Base-by-base conservation (phyloP, 768 basidiomycete species). In the Tricholoma furcatifolium region DNA sequence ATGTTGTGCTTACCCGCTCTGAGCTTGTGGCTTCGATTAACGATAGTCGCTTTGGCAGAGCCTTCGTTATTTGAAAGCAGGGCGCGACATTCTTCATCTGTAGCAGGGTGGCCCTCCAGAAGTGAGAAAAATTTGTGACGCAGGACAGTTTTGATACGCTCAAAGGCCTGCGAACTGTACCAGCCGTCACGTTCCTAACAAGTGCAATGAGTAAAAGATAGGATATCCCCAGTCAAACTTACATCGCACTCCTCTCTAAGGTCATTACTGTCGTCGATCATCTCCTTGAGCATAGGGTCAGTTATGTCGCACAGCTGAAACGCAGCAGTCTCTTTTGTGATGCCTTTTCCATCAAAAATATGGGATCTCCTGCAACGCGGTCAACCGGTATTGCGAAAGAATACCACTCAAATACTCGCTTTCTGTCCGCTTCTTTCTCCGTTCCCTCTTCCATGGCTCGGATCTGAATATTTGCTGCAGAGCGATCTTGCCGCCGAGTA, bases 291-390 rank as follows among this genome's bases (percentile, higher is more conserved):
- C 80, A 94, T 87, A 6, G 86, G 84, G 65, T 99, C 97, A 6
- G 77, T 70, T 58, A 99, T 89, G 66, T 99, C 97, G 67, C 91
- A 91, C 6, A 99, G 76, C 67, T 98, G 97, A 71, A 92, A 99
- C 15, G 93, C 91, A 1, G 93, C 93, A 0, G 91, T 88, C 67
- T 96, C 90, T 60, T 88, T 85, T 41, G 87, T 83, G 42, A 93
- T 69, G 6, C 81, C 81, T 53, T 82, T 65, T 0, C 96, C 97
- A 65, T 99, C 93, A 60, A 98, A 99, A 30, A 93, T 79, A 66
- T 98, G 93, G 0, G 88, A 87, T 60, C 74, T 77, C 56, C 84
- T 85, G 51, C 6, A n/a, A 2, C 4, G 46, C 14, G 46, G 18
- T 57, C 24, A 51, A 47, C 18, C 17, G 48, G 27, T 18, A 56